Conservation (phyloP, 2,329 filamentous ascomycete genomes). For the Furcasterigmium sp. region DNA sequence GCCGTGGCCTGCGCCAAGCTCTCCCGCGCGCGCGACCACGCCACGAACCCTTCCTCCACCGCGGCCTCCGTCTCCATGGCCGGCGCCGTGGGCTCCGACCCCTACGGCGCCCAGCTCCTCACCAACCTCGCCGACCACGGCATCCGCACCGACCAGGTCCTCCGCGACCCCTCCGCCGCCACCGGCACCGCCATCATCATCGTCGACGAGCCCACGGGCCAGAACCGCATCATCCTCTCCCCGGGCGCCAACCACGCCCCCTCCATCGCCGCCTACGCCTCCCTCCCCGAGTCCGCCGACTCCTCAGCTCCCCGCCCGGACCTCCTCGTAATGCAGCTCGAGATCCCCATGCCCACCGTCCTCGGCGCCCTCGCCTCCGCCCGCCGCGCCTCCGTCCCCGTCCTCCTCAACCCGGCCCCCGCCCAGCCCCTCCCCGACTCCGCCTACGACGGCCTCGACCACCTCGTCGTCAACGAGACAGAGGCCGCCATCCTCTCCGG, state of each 20-base stretch:
- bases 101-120: slow-evolving; percentile 57
- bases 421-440: slow-evolving; percentile 63
- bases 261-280: slow-evolving; percentile 26
- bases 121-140: slow-evolving; percentile 54
- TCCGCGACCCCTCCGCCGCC: slow-evolving; percentile 26
- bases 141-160: slow-evolving; percentile 54
- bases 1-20: slow-evolving; percentile 83
- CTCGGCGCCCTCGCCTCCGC: slow-evolving; percentile 53
- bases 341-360: slow-evolving; percentile 64
- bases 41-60: slow-evolving; percentile 25
- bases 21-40: slow-evolving; percentile 44
- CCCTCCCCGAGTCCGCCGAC: slow-evolving; percentile 15
- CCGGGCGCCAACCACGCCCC: slow-evolving; percentile 64
- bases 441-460: slow-evolving; percentile 63
- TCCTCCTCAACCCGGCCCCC: slow-evolving; percentile 82
- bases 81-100: slow-evolving; percentile 66
- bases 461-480: slow-evolving; percentile 86
- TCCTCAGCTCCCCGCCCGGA: slow-evolving; percentile 38
- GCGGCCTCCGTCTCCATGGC: slow-evolving; percentile 58
- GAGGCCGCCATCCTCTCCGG: slow-evolving; percentile 73
- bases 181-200: slow-evolving; percentile 67
- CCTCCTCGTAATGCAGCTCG: slow-evolving; percentile 72
- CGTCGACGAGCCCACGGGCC: slow-evolving; percentile 65
- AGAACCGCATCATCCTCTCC: slow-evolving; percentile 72
- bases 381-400: slow-evolving; percentile 43